Base-by-base conservation (phyloP, 257 asterid genomes). In the Plantago elongata region DNA sequence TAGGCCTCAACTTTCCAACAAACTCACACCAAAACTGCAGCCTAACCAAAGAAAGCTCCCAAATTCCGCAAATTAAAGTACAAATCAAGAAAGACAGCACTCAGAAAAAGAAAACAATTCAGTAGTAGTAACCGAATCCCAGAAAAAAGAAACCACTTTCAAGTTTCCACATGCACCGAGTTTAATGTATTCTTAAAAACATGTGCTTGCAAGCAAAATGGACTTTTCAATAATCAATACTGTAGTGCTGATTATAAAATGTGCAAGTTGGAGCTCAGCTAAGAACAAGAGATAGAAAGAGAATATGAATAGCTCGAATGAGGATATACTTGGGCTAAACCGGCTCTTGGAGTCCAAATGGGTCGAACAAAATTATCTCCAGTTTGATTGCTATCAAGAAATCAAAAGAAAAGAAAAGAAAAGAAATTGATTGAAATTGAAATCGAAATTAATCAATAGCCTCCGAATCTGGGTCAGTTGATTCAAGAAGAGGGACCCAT, bases 61-160 rank as follows among this genome's bases (percentile, higher is more conserved):
- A 9, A 17, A 30, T 45, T 55, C 72, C 61, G 47, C 64, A 63
- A 54, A 44, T 52, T 42, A 37, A 69, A 59, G 67, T 57, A 69
- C 63, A 54, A 17, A 52, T 11, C 45, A 7, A 16, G 3, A 38
- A 61, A 16, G 59, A 59, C 17, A 15, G 15, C 42, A 55, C 14
- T 5, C 13, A 27, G 9, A 46, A 42, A 54, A 62, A 9, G 42
- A 45, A 34, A 30, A 57, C 18, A 47, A 8, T 2, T 71, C 60
- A 29, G 58, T 29, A 17, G 52, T 1, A 57, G 55, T 13, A 67
- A 61, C 11, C 38, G 42, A 57, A 62, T 17, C 70, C 70, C 63
- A 72, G 54, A 66, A 58, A 61, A 14, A 2, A 9, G 13, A 16
- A 42, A 57, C 40, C 34, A 42, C 11, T 43, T 27, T 49, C 46